These are phyloP conservation scores for Canavalia gladiata DNA, from an alignment of 306 rosid genomes.

Conservation along the genomic window DNA sequence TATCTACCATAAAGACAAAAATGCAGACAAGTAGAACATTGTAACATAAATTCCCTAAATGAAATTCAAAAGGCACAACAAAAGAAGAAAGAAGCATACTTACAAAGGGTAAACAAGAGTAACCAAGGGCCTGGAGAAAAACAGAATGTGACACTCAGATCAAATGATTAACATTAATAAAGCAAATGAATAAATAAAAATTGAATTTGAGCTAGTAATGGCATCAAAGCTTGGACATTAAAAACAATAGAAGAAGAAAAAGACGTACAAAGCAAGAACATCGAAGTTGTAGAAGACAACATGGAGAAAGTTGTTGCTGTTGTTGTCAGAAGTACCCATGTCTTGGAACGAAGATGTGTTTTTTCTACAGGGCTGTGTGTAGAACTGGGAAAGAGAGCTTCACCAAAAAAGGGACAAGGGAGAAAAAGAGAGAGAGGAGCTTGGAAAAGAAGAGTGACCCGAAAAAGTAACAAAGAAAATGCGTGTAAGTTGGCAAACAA, in stretches of 20 bases:
- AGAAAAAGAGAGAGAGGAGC: not conserved
- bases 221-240: not conserved
- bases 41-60: not conserved
- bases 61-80: not conserved
- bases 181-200: not conserved
- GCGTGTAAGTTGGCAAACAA: conserved; percentile 40
- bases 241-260: not conserved
- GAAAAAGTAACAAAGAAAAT: conserved; percentile 15
- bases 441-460: conserved; percentile 39
- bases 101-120: conserved; percentile 90
- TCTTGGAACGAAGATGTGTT: conserved; percentile 26
- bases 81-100: conserved; percentile 45
- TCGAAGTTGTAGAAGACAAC: conserved; percentile 83
- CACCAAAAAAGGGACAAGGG: not conserved
- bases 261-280: conserved; percentile 82
- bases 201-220: not conserved
- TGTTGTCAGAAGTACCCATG: conserved; percentile 65
- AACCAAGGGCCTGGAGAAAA: conserved; percentile 72
- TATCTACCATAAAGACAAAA: conserved; percentile 53
- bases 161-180: not conserved
- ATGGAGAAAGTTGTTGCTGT: conserved; percentile 66
- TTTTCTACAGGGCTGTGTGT: not conserved
- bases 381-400: conserved; percentile 22
- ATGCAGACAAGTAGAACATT: not conserved
- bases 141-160: not conserved